Percentiles rank a stretch among this genome's conserved stretches.
Evolutionary conservation across 208 protist species (phyloP).

Genomic region (Jaenimonas drosophilae): DNA sequence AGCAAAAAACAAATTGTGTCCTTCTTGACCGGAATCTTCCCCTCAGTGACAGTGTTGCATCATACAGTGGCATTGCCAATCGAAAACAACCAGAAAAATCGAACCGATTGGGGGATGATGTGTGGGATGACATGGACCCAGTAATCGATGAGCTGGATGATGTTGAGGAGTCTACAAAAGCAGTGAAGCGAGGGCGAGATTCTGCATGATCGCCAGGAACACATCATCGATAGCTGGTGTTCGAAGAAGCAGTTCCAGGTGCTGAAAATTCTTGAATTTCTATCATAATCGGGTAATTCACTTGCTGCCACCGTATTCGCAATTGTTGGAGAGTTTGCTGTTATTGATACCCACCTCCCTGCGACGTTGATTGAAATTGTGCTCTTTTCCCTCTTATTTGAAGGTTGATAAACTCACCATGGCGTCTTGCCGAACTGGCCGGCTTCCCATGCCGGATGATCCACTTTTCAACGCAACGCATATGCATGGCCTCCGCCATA

Average conservation of each 20-base stretch:
- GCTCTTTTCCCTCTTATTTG: no score
- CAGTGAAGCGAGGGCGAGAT: constrained; percentile 2
- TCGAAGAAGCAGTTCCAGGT: no score
- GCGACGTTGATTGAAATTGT: no score
- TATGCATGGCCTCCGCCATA: constrained; percentile 46
- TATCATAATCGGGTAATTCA: no score
- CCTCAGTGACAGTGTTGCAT: constrained; percentile 40
- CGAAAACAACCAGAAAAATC: constrained; percentile 54
- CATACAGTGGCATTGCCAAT: constrained; percentile 58
- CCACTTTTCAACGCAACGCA: constrained; percentile 46
- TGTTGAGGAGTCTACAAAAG: background rate
- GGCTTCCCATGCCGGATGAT: constrained; percentile 76
- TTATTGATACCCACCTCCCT: no score
- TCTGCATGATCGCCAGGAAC: no score
- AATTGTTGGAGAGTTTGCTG: no score
- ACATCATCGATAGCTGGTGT: no score
- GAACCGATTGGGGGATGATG: constrained; percentile 43
- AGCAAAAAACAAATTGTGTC: constrained; percentile 56
- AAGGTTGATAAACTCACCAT: constrained; percentile 9
- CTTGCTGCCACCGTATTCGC: no score
- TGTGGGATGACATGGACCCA: constrained; percentile 85
- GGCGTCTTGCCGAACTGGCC: constrained; percentile 68
- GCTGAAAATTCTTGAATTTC: no score
- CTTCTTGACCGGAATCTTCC: constrained; percentile 57
- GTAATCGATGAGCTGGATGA: constrained; percentile 61